Evolutionary conservation across 441 rosid genomes (phyloP).

Genomic region (Flueggea neowawraea): DNA sequence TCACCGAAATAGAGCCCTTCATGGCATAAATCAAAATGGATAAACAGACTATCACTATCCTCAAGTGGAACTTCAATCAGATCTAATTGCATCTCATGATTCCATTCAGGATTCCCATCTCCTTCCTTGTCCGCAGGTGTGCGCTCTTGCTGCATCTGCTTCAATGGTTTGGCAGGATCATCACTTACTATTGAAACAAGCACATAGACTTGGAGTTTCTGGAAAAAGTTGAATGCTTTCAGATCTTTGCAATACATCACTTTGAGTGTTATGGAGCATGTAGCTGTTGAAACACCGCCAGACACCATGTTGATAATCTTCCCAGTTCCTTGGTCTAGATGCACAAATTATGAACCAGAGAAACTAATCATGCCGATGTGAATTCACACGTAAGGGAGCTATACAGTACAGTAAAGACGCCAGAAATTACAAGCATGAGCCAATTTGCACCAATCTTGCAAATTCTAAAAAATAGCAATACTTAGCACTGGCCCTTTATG

Average conservation of each 20-base stretch:
- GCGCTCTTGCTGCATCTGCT: conserved; percentile 22
- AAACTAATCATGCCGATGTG: too few relatives aligned
- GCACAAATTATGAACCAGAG: too few relatives aligned
- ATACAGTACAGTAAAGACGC: too few relatives aligned
- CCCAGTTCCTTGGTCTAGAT: not conserved
- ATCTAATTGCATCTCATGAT: conserved; percentile 40
- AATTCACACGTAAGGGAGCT: too few relatives aligned
- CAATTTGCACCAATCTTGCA: not conserved
- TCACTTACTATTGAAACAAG: conserved; percentile 30
- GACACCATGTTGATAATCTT: not conserved
- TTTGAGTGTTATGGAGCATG: conserved; percentile 29
- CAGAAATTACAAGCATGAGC: not conserved
- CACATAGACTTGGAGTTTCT: conserved; percentile 47
- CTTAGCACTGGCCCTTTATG: too few relatives aligned
- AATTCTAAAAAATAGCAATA: not conserved
- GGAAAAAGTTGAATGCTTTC: conserved; percentile 56
- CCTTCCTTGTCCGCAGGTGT: conserved; percentile 46
- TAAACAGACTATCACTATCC: conserved; percentile 26
- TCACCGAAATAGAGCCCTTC: conserved; percentile 54
- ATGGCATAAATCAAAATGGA: conserved; percentile 44
- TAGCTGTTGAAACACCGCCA: not conserved
- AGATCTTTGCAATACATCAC: conserved; percentile 41
- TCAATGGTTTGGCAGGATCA: conserved; percentile 21
- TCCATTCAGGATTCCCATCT: conserved; percentile 62
- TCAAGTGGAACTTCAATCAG: conserved; percentile 17